Conservation (phyloP, 805 yeast genomes). For the Kodamaea hsintzibuensis region DNA sequence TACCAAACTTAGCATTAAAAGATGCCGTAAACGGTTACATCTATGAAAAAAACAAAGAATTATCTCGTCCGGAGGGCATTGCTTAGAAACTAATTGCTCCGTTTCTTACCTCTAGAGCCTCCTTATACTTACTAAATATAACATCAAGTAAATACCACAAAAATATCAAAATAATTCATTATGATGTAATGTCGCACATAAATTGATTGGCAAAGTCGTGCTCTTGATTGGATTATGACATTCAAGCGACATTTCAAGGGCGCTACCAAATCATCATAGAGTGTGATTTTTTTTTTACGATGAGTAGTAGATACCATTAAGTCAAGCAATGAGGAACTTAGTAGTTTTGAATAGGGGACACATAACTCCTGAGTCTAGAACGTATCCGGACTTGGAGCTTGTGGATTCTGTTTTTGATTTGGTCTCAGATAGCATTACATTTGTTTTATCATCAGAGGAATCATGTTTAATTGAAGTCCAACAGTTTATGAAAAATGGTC, state of each 20-base stretch:
- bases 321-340: conserved; percentile 45
- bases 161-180: neutral
- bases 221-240: neutral
- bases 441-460: conserved; percentile 56
- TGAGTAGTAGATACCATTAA: neutral
- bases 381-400: conserved; percentile 66
- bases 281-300: conserved; percentile 4
- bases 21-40: conserved; percentile 36
- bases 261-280: conserved; percentile 1
- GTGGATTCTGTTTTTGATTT: conserved; percentile 65
- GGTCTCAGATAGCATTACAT: conserved; percentile 69
- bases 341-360: conserved; percentile 55
- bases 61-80: neutral
- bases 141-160: neutral
- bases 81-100: neutral
- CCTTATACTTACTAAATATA: no score
- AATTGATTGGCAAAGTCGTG: neutral
- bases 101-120: no score
- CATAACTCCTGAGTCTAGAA: conserved; percentile 51
- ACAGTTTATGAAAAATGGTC: conserved; percentile 67
- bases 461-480: conserved; percentile 70
- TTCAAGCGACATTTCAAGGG: neutral
- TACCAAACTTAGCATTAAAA: conserved; percentile 42
- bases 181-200: neutral
- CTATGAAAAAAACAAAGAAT: conserved; percentile 4